Conservation (phyloP, 495 filamentous ascomycete genomes). For the Melanomma pulvis-pyrius region DNA sequence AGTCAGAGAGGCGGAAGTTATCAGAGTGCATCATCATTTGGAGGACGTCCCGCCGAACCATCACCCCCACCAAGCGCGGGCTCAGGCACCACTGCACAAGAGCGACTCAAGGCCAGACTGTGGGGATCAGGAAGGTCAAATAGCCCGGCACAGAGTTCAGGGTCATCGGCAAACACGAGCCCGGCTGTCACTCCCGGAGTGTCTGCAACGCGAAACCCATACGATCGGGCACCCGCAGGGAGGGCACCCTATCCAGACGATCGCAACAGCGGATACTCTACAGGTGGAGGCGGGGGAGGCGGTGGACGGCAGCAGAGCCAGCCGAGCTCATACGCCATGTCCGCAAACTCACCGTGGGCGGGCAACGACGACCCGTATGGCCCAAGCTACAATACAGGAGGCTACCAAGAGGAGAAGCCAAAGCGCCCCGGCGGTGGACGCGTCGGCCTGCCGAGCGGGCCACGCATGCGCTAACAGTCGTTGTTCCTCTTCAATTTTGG, state of each 20-base stretch:
- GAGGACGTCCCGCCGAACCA: conserved; percentile 37
- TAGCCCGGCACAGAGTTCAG: conserved; percentile 28
- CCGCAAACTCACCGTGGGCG: conserved; percentile 34
- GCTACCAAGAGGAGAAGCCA: not conserved
- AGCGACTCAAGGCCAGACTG: conserved; percentile 67
- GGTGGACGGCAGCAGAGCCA: conserved; percentile 17
- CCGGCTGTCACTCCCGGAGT: conserved; percentile 17
- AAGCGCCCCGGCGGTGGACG: conserved; percentile 34
- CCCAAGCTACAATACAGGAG: conserved; percentile 19
- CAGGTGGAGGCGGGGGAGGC: conserved; percentile 9
- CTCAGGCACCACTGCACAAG: conserved; percentile 58
- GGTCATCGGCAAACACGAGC: conserved; percentile 27
- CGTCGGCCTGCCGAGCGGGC: conserved; percentile 56
- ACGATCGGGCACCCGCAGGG: conserved; percentile 4
- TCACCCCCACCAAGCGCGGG: conserved; percentile 46
- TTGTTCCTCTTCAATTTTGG: not conserved
- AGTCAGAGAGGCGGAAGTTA: conserved; percentile 75
- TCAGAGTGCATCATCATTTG: conserved; percentile 54
- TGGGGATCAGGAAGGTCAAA: conserved; percentile 54
- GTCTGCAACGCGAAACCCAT: conserved; percentile 24
- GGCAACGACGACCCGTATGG: conserved; percentile 28
- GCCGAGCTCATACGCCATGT: conserved; percentile 27
- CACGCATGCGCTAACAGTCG: conserved; percentile 39
- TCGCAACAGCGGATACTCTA: conserved; percentile 27
- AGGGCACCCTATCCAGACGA: conserved; percentile 39